These are phyloP conservation scores for Aureobasidium vineae DNA, from an alignment of 2,329 filamentous ascomycete species.

Conservation along the genomic window DNA sequence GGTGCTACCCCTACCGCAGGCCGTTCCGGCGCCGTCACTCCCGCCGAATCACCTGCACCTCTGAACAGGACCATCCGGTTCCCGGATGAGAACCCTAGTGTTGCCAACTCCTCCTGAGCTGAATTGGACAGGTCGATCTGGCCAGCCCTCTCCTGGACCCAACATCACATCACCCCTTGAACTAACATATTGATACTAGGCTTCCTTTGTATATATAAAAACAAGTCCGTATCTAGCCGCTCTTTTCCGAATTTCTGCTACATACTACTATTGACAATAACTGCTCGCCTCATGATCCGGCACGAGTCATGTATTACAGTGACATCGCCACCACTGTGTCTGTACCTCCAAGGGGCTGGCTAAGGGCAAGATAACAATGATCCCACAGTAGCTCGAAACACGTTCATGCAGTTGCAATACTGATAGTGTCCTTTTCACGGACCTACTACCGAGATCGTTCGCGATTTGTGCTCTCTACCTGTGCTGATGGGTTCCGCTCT, in stretches of 20 bases:
- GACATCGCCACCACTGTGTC: background rate
- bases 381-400: background rate
- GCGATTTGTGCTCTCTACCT: background rate
- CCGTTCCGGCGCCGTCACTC: constrained; percentile 6
- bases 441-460: background rate
- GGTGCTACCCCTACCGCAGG: constrained; percentile 14
- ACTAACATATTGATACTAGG: background rate
- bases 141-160: background rate
- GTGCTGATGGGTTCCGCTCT: background rate
- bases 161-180: background rate
- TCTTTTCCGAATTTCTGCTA: background rate
- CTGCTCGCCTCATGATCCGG: background rate
- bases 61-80: constrained; percentile 38
- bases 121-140: background rate
- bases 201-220: background rate
- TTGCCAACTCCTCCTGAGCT: background rate
- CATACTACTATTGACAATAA: background rate
- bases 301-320: background rate
- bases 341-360: background rate
- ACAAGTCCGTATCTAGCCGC: background rate
- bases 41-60: constrained; percentile 22
- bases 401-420: background rate
- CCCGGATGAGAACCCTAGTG: constrained; percentile 32
- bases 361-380: background rate
- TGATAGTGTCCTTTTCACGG: background rate